Conservation (phyloP, 192 early-diverging fungal genomes). For the Rhizoclosmatium sp. region DNA sequence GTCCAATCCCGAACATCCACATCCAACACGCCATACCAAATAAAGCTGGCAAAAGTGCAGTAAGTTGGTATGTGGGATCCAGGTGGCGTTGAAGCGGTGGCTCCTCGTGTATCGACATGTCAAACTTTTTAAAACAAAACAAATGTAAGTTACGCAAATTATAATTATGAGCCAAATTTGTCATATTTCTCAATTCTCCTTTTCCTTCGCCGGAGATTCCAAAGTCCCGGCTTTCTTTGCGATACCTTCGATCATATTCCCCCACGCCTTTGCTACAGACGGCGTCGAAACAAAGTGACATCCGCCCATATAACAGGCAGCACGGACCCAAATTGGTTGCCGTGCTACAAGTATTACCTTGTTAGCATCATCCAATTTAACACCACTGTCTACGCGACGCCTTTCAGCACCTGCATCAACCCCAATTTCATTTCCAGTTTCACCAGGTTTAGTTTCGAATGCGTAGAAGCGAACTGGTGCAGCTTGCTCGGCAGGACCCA, state of each 20-base stretch:
- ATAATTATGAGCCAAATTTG: background rate
- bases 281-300: background rate
- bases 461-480: background rate
- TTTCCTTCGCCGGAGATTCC: too few relatives aligned
- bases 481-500: background rate
- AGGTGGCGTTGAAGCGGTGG: background rate
- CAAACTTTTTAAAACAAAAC: background rate
- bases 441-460: background rate
- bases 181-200: too few relatives aligned
- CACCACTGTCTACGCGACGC: too few relatives aligned
- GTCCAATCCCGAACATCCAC: background rate
- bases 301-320: conserved; percentile 1
- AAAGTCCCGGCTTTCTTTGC: too few relatives aligned
- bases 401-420: too few relatives aligned
- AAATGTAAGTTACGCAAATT: too few relatives aligned
- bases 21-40: background rate
- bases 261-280: too few relatives aligned
- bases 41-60: background rate
- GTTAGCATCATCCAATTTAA: too few relatives aligned
- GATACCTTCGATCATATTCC: too few relatives aligned
- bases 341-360: background rate
- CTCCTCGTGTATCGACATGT: background rate
- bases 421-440: too few relatives aligned
- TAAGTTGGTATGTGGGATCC: background rate
- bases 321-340: background rate